These are phyloP conservation scores for Mercurialis annua DNA, from an alignment of 345 rosid genomes.

Conservation along the genomic window DNA sequence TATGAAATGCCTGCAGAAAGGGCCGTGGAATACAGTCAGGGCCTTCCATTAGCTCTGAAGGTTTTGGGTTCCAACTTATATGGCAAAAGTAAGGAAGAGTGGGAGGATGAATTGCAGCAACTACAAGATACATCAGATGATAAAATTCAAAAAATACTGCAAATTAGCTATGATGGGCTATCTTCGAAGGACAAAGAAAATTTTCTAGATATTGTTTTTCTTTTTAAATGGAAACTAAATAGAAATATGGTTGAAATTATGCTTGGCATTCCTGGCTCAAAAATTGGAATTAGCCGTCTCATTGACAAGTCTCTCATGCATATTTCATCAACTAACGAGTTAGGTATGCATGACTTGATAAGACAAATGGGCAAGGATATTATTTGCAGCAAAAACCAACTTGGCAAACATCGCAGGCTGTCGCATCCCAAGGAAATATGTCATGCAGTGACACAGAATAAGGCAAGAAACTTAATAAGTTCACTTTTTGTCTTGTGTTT, in stretches of 20 bases:
- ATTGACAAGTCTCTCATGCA: background rate
- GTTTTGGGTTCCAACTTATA: constrained; percentile 6
- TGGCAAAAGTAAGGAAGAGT: background rate
- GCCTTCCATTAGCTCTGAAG: constrained; percentile 5
- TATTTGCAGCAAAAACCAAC: background rate
- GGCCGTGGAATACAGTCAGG: background rate
- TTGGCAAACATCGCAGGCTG: background rate
- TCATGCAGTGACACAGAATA: background rate
- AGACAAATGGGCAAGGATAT: constrained; percentile 1
- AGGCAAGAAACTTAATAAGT: background rate
- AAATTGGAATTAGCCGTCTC: background rate
- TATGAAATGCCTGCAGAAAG: background rate
- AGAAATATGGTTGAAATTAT: background rate
- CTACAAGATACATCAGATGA: background rate
- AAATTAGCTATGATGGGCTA: constrained; percentile 7
- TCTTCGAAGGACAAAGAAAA: background rate
- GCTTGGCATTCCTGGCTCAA: background rate
- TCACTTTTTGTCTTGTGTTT: background rate
- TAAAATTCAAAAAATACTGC: background rate
- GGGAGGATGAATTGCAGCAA: background rate
- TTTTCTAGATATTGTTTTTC: background rate
- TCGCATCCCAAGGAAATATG: background rate
- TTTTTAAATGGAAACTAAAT: background rate
- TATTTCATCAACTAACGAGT: background rate
- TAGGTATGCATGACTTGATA: constrained; percentile 4